phyloP scores from a whole-genome alignment of 257 asterid genomes.

The Lithospermum erythrorhizon region DNA sequence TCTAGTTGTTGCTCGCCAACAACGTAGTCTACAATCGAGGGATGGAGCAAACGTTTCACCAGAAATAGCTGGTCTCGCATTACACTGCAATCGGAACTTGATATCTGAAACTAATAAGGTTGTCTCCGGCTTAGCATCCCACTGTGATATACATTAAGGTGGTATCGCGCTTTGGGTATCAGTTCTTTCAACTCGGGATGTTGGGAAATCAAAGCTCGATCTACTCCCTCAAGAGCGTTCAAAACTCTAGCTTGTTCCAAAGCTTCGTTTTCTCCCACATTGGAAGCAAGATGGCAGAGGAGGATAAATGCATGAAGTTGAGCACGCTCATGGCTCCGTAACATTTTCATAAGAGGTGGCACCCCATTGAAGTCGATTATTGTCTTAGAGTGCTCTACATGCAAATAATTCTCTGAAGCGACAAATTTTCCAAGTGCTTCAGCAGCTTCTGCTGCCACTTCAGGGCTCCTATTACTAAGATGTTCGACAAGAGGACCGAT shows the following conservation, averaged over 20 bases:
- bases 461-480: constrained; percentile 44
- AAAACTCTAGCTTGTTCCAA: constrained; percentile 52
- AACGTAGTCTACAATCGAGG: no score
- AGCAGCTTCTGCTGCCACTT: constrained; percentile 57
- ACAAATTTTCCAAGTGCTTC: constrained; percentile 55
- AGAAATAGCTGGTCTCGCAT: no score
- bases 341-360: constrained; percentile 36
- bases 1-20: no score
- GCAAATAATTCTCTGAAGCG: constrained; percentile 48
- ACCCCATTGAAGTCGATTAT: constrained; percentile 59
- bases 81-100: no score
- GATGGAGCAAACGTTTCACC: no score
- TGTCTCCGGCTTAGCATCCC: constrained; percentile 50
- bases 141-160: constrained; percentile 57
- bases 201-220: constrained; percentile 32
- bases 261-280: constrained; percentile 58
- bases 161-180: constrained; percentile 37
- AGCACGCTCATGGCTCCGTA: constrained; percentile 44
- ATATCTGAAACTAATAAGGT: constrained; percentile 6
- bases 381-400: constrained; percentile 51
- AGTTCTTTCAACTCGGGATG: constrained; percentile 52
- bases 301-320: constrained; percentile 43
- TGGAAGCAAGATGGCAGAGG: constrained; percentile 57
- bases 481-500: constrained; percentile 39
- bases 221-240: constrained; percentile 49